These are phyloP conservation scores for Sporopachydermia cereana DNA, from an alignment of 1,139 yeast species.

Conservation along the genomic window DNA sequence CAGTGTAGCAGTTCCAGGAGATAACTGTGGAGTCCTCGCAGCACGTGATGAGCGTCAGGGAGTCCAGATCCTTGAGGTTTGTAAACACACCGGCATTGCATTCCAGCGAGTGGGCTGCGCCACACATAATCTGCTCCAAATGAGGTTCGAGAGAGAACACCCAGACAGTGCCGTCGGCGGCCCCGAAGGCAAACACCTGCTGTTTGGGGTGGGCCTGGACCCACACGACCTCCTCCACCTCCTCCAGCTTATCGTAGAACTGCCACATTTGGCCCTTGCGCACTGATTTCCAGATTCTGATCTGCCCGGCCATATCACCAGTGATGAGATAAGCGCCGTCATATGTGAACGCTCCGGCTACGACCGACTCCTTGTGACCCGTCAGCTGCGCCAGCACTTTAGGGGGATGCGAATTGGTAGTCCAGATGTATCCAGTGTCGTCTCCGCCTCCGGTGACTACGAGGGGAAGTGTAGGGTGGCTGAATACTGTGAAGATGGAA, in stretches of 20 bases:
- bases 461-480: constrained; percentile 75
- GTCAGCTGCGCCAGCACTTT: constrained; percentile 59
- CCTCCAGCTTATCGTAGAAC: constrained; percentile 59
- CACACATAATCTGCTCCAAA: constrained; percentile 59
- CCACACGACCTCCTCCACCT: constrained; percentile 71
- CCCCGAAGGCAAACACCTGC: constrained; percentile 85
- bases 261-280: constrained; percentile 80
- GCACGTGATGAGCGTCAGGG: constrained; percentile 55
- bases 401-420: constrained; percentile 78
- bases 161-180: constrained; percentile 90
- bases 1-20: constrained; percentile 83
- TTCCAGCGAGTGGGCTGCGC: constrained; percentile 68
- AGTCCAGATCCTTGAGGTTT: constrained; percentile 45
- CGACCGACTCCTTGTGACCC: constrained; percentile 82
- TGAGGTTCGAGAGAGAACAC: constrained; percentile 62
- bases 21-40: constrained; percentile 86
- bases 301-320: constrained; percentile 89
- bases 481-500: constrained; percentile 64
- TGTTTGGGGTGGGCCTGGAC: constrained; percentile 67
- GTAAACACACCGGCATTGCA: constrained; percentile 64
- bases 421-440: constrained; percentile 82
- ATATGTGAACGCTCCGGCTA: constrained; percentile 69
- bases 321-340: constrained; percentile 77
- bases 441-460: constrained; percentile 89
- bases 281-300: constrained; percentile 58